Evolutionary conservation across 768 basidiomycete genomes (phyloP).

Genomic region (Cystofilobasidium capitatum): DNA sequence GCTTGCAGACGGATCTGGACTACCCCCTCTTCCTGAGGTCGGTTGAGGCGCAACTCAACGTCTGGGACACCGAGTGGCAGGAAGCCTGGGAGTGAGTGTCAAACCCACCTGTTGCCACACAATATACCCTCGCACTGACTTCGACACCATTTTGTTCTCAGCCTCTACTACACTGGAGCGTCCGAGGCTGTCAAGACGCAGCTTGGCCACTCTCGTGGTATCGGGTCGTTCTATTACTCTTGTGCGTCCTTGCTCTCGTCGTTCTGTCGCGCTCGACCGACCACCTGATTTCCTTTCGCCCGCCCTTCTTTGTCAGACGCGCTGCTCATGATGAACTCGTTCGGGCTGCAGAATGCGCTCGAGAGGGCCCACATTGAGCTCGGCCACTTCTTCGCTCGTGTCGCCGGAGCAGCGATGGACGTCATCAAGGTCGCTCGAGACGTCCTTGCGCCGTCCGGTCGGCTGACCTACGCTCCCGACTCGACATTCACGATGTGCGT

Average conservation of each 20-base stretch:
- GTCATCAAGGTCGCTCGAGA: slow-evolving; percentile 24
- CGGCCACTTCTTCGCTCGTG: slow-evolving; percentile 38
- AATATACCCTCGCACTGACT: neutral
- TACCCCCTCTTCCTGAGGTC: slow-evolving; percentile 74
- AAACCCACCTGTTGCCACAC: neutral
- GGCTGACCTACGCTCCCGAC: slow-evolving; percentile 24
- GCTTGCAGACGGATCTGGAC: slow-evolving; percentile 72
- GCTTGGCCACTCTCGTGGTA: slow-evolving; percentile 5
- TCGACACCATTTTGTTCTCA: neutral
- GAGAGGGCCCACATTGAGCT: slow-evolving; percentile 44
- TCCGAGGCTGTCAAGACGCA: neutral
- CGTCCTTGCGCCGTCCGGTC: slow-evolving; percentile 15
- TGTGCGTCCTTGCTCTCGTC: slow-evolving; percentile 6
- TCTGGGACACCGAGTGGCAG: slow-evolving; percentile 17
- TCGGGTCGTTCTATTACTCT: slow-evolving; percentile 21
- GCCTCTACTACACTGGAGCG: neutral
- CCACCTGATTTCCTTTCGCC: neutral
- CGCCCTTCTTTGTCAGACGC: slow-evolving; percentile 42
- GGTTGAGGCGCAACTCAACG: slow-evolving; percentile 62
- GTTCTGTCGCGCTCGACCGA: neutral
- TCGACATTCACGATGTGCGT: slow-evolving; percentile 22
- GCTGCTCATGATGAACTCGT: slow-evolving; percentile 77
- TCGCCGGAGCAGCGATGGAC: slow-evolving; percentile 37
- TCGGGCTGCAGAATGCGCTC: slow-evolving; percentile 91
- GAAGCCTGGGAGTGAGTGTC: neutral